A percentile compares a stretch with the other conserved stretches of the same genome.
These are phyloP conservation scores for Draba incana DNA, from an alignment of 345 rosid genomes.

Conservation along the genomic window DNA sequence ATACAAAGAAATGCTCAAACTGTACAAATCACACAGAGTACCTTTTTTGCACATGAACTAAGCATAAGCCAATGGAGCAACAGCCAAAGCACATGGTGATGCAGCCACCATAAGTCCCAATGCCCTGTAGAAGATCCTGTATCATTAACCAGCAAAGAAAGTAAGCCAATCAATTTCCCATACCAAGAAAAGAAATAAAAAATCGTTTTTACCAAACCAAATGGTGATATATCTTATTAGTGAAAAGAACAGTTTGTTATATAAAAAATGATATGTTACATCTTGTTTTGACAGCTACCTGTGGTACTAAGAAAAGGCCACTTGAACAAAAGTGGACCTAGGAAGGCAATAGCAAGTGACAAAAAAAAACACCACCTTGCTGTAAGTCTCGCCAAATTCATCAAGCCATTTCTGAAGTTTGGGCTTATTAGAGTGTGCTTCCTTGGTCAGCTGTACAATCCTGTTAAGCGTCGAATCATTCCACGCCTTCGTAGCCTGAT, in stretches of 20 bases:
- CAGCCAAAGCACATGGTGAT: slow-evolving; percentile 97
- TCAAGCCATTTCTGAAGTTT: slow-evolving; percentile 97
- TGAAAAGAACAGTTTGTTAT: too few species aligned
- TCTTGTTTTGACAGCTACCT: slow-evolving; percentile 55
- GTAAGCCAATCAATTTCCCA: slow-evolving; percentile 7
- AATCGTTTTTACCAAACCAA: too few species aligned
- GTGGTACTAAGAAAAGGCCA: slow-evolving; percentile 89
- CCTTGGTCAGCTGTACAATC: slow-evolving; percentile 93
- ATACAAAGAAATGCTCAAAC: slow-evolving; percentile 9
- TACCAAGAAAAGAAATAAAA: slow-evolving; percentile 10
- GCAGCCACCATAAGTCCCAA: slow-evolving; percentile 97
- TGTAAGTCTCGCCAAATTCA: slow-evolving; percentile 91
- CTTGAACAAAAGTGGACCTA: slow-evolving; percentile 89
- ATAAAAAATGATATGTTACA: background rate
- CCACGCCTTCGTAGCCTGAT: slow-evolving; percentile 85
- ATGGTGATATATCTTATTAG: too few species aligned
- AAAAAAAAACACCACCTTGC: slow-evolving; percentile 87
- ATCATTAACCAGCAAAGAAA: slow-evolving; percentile 28
- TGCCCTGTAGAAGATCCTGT: slow-evolving; percentile 94
- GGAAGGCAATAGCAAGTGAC: slow-evolving; percentile 72
- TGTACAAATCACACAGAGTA: slow-evolving; percentile 35
- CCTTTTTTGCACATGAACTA: slow-evolving; percentile 96
- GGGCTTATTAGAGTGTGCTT: slow-evolving; percentile 87
- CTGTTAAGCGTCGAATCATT: slow-evolving; percentile 84
- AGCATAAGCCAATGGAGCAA: slow-evolving; percentile 96